A percentile compares a stretch with the other conserved stretches of the same genome.
Evolutionary conservation across 495 filamentous ascomycete genomes (phyloP).

Genomic region (Wilcoxina mikolae): DNA sequence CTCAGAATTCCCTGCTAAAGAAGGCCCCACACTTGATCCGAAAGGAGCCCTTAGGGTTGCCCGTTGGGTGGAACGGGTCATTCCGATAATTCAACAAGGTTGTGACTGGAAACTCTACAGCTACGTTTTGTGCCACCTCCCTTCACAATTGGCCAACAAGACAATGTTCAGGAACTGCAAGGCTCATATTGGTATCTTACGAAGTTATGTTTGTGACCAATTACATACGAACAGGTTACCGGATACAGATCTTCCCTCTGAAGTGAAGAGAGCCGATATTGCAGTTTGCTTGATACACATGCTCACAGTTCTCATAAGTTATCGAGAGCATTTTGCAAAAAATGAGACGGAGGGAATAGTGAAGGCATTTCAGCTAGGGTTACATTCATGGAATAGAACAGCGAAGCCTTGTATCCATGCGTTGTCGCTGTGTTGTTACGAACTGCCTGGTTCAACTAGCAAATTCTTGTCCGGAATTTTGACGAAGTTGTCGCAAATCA

Average conservation of each 20-base stretch:
- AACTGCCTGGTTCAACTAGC: conserved; percentile 67
- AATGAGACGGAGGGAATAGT: conserved; percentile 80
- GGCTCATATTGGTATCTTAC: conserved; percentile 58
- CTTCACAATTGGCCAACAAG: conserved; percentile 76
- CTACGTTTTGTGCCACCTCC: conserved; percentile 74
- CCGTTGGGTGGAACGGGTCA: conserved; percentile 61
- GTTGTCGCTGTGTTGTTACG: conserved; percentile 81
- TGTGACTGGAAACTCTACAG: conserved; percentile 91
- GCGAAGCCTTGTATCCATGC: conserved; percentile 89
- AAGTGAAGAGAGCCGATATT: conserved; percentile 75
- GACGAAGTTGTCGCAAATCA: conserved; percentile 84
- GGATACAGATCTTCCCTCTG: conserved; percentile 57
- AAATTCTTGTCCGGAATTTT: conserved; percentile 70
- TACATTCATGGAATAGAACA: conserved; percentile 69
- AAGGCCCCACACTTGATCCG: conserved; percentile 34
- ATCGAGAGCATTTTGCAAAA: conserved; percentile 70
- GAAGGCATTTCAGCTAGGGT: conserved; percentile 63
- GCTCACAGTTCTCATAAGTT: conserved; percentile 71
- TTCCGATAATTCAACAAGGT: conserved; percentile 57
- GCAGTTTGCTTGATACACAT: conserved; percentile 74
- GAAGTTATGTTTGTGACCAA: conserved; percentile 64
- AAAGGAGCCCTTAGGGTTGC: conserved; percentile 45
- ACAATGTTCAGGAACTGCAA: conserved; percentile 61
- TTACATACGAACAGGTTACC: conserved; percentile 57
- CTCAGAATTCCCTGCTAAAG: conserved; percentile 17